Evolutionary conservation across 495 filamentous ascomycete species (phyloP).

Genomic region (Hyaloscypha variabilis): DNA sequence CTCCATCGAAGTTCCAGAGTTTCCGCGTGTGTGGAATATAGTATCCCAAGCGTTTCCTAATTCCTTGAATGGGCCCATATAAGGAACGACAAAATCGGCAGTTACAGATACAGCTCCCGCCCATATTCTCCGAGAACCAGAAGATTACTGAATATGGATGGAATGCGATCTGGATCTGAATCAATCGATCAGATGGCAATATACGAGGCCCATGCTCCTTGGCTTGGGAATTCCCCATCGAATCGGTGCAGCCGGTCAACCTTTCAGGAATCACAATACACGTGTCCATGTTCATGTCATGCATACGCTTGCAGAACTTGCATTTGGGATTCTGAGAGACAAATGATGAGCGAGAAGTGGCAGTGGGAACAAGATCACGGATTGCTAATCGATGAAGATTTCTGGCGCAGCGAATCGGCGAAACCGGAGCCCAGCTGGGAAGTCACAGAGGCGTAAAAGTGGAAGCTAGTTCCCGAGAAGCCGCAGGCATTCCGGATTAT

Average conservation of each 20-base stretch:
- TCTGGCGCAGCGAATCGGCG: neutral
- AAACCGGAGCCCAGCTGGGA: slow-evolving; percentile 1
- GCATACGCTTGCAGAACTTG: no score
- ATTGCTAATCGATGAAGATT: no score
- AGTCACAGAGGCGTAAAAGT: slow-evolving; percentile 2
- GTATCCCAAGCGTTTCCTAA: no score
- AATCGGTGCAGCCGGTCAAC: no score
- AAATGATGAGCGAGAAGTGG: no score
- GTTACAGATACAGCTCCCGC: no score
- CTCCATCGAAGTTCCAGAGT: no score
- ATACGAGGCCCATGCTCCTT: neutral
- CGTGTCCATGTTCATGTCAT: neutral
- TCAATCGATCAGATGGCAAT: neutral
- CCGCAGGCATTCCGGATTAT: neutral
- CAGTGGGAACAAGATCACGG: neutral
- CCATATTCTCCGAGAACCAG: no score
- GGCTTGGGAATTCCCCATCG: neutral
- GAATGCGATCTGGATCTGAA: neutral
- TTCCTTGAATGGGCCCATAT: no score
- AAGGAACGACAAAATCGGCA: no score
- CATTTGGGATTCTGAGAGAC: no score
- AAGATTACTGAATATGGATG: neutral
- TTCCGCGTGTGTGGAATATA: no score
- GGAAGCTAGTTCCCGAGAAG: neutral
- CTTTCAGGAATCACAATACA: neutral